Conservation (phyloP, 2,329 filamentous ascomycete genomes). For the Tolypocladium nubicola region DNA sequence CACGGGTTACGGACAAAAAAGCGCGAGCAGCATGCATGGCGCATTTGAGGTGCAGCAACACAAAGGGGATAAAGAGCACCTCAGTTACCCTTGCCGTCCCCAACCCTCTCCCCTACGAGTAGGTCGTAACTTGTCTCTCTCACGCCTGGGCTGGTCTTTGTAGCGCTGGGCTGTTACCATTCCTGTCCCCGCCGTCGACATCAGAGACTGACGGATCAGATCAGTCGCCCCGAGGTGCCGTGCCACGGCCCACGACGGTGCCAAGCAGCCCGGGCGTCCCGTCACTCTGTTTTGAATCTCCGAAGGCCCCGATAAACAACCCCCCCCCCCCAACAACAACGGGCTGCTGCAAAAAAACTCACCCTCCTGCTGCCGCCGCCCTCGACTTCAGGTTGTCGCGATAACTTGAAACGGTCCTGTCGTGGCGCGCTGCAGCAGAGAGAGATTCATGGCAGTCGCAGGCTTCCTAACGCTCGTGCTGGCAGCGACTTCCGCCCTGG, state of each 20-base stretch:
- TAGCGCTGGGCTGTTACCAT: not conserved
- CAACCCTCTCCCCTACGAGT: not conserved
- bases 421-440: not conserved
- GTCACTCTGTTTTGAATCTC: not conserved
- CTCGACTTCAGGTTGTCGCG: not conserved
- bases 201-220: too few species aligned
- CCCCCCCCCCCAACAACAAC: not conserved
- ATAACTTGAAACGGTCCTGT: not conserved
- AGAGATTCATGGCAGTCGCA: not conserved
- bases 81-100: not conserved
- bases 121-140: not conserved
- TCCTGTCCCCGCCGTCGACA: not conserved
- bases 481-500: not conserved
- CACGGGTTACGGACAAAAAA: not conserved
- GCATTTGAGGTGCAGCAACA: not conserved
- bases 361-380: not conserved
- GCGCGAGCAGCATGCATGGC: not conserved
- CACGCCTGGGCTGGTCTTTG: too few species aligned
- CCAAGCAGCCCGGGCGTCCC: not conserved
- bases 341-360: not conserved
- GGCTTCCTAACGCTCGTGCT: not conserved
- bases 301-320: not conserved
- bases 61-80: not conserved
- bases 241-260: not conserved
- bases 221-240: not conserved